A percentile compares a stretch with the other conserved stretches of the same genome.
Conservation (phyloP, 306 rosid genomes). For the Castanopsis chinensis region DNA sequence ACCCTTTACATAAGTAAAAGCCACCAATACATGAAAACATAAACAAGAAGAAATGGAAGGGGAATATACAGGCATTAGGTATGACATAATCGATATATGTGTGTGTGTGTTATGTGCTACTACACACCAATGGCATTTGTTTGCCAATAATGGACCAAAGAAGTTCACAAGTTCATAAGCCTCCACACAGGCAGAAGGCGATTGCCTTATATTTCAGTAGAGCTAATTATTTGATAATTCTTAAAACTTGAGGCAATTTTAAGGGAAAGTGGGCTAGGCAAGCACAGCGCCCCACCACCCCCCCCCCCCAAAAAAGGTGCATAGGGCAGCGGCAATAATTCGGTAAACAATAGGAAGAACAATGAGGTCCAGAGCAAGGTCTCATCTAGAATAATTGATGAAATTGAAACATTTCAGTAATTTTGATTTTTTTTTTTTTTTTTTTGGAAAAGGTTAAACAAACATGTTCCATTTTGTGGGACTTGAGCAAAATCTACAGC, state of each 20-base stretch:
- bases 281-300: too few relatives aligned
- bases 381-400: neutral
- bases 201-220: too few relatives aligned
- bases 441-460: neutral
- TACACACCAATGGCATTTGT: neutral
- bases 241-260: too few relatives aligned
- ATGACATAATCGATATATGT: neutral
- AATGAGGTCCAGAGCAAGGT: neutral
- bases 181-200: too few relatives aligned
- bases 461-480: neutral
- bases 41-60: neutral
- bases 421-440: neutral
- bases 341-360: neutral
- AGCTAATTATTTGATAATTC: neutral
- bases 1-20: slow-evolving; percentile 15
- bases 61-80: neutral
- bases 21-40: neutral
- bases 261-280: too few relatives aligned
- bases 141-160: neutral
- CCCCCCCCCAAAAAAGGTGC: too few relatives aligned
- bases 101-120: neutral
- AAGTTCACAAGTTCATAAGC: neutral
- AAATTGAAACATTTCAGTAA: neutral
- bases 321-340: too few relatives aligned
- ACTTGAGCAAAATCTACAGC: neutral